These are phyloP conservation scores for Trichaptum fuscoviolaceum DNA, from an alignment of 768 basidiomycete species.

Conservation along the genomic window DNA sequence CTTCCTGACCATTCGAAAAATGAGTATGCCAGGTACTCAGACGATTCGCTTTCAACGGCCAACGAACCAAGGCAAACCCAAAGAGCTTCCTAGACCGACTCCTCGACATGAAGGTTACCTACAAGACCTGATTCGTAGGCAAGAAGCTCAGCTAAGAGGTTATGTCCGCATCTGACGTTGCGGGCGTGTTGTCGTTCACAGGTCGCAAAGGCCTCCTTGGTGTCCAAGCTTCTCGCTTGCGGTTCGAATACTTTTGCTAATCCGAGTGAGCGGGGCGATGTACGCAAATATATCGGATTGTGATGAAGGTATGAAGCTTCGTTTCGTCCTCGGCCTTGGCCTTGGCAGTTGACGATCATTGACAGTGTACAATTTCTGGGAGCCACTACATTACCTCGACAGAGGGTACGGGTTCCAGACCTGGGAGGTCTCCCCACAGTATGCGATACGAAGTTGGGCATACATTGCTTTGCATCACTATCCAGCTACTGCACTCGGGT, in stretches of 20 bases:
- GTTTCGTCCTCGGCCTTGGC: slow-evolving; percentile 6
- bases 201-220: slow-evolving; percentile 75
- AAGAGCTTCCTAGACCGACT: slow-evolving; percentile 15
- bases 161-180: slow-evolving; percentile 1
- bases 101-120: slow-evolving; percentile 61
- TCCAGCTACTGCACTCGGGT: slow-evolving; percentile 52
- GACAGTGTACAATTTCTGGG: slow-evolving; percentile 98
- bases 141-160: slow-evolving; percentile 10
- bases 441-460: slow-evolving; percentile 92
- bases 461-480: slow-evolving; percentile 82
- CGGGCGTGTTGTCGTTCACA: slow-evolving; percentile 22
- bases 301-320: slow-evolving; percentile 74
- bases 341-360: slow-evolving; percentile 5
- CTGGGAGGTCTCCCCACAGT: slow-evolving; percentile 92
- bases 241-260: slow-evolving; percentile 73
- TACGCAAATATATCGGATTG: slow-evolving; percentile 94
- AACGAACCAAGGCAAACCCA: slow-evolving; percentile 12
- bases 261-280: slow-evolving; percentile 85
- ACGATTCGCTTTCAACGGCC: slow-evolving; percentile 30
- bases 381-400: slow-evolving; percentile 89
- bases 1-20: not conserved
- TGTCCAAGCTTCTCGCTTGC: slow-evolving; percentile 81
- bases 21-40: slow-evolving; percentile 21
- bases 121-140: slow-evolving; percentile 79
- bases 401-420: slow-evolving; percentile 92